Percentiles rank a stretch among this genome's conserved stretches.
Evolutionary conservation across 2,329 filamentous ascomycete genomes (phyloP).

Genomic region (Diplodia scrobiculata): DNA sequence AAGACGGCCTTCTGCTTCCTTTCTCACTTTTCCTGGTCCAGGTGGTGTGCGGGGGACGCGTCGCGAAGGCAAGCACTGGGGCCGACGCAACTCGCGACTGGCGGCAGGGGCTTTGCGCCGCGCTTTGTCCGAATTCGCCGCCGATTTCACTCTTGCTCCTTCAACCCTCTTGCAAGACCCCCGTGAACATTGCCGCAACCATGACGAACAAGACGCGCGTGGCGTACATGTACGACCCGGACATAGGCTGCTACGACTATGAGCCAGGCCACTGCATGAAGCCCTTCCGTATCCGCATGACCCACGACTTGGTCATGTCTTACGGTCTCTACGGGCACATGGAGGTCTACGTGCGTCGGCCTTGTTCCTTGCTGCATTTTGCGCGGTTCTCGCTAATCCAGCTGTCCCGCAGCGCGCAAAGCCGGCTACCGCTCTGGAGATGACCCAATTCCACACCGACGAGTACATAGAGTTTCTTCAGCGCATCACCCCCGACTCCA

Average conservation of each 20-base stretch:
- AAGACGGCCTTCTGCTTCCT: neutral
- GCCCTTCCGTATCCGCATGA: constrained; percentile 92
- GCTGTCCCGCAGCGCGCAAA: constrained; percentile 44
- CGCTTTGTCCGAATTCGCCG: constrained; percentile 16
- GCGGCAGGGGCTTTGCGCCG: neutral
- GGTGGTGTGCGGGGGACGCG: too few species aligned
- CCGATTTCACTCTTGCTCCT: constrained; percentile 7
- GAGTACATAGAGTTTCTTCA: constrained; percentile 66
- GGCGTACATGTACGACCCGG: constrained; percentile 67
- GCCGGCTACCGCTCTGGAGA: constrained; percentile 65
- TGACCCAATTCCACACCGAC: constrained; percentile 72
- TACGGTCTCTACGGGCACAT: constrained; percentile 97
- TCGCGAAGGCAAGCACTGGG: too few species aligned
- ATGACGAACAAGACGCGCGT: constrained; percentile 28
- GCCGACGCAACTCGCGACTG: too few species aligned
- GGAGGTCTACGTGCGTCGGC: constrained; percentile 83
- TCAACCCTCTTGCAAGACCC: neutral
- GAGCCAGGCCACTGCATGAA: constrained; percentile 98
- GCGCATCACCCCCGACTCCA: constrained; percentile 57
- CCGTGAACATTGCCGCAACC: neutral
- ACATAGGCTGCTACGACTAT: constrained; percentile 96
- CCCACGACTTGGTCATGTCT: constrained; percentile 89
- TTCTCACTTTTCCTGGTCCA: neutral
- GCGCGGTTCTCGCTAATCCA: constrained; percentile 37
- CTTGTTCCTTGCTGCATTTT: constrained; percentile 65